These are phyloP conservation scores for Calendula officinalis DNA, from an alignment of 129 eudicot species.

Conservation along the genomic window DNA sequence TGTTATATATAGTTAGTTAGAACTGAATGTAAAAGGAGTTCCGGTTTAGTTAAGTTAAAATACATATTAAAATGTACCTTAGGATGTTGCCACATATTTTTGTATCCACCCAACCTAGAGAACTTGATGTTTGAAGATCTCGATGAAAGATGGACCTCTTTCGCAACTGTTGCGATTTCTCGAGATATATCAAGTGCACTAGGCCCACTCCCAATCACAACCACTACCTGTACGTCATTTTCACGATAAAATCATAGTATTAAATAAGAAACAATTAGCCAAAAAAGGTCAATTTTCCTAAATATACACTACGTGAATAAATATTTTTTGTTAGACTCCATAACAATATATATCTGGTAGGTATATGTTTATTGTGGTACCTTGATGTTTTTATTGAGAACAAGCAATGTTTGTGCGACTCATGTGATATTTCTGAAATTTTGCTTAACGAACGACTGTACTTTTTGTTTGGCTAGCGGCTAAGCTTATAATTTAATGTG, in stretches of 20 bases:
- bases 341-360: too few relatives aligned
- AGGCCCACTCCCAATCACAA: conserved; percentile 60
- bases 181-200: conserved; percentile 57
- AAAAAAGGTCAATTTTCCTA: neutral
- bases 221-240: conserved; percentile 47
- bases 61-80: conserved; percentile 29
- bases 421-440: too few relatives aligned
- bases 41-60: neutral
- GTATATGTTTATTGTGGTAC: too few relatives aligned
- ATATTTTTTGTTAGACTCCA: too few relatives aligned
- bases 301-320: too few relatives aligned
- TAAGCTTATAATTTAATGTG: too few relatives aligned
- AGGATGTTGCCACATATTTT: conserved; percentile 57
- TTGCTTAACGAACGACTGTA: too few relatives aligned
- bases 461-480: too few relatives aligned
- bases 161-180: conserved; percentile 56
- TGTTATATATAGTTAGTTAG: neutral
- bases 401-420: too few relatives aligned
- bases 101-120: conserved; percentile 26
- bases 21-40: too few relatives aligned
- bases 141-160: conserved; percentile 64
- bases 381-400: too few relatives aligned
- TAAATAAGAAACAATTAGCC: neutral
- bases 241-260: neutral
- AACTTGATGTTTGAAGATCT: conserved; percentile 40